Percentiles rank a stretch among this genome's conserved stretches.
Evolutionary conservation across 345 rosid species (phyloP).

Genomic region (Camelina neglecta): DNA sequence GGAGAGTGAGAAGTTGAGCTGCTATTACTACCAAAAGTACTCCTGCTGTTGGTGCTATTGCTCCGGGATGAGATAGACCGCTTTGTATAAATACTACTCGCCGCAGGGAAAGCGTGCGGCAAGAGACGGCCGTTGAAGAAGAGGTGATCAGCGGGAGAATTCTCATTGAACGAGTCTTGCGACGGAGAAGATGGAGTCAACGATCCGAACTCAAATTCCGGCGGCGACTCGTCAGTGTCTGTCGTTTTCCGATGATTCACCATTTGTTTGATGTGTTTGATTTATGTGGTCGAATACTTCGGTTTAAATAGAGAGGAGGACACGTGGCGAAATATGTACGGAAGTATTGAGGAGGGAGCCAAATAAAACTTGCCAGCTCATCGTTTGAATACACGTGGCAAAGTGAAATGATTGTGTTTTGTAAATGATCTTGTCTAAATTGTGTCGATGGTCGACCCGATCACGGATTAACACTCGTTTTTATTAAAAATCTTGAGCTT

Average conservation of each 20-base stretch:
- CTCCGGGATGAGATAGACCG: conserved; percentile 63
- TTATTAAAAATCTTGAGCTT: neutral
- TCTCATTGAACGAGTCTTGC: conserved; percentile 50
- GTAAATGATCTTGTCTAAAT: conserved; percentile 41
- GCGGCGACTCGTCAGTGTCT: conserved; percentile 33
- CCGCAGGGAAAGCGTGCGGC: conserved; percentile 71
- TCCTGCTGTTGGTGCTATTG: conserved; percentile 71
- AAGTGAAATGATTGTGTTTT: conserved; percentile 36
- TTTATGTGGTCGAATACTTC: conserved; percentile 14
- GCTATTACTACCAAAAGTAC: conserved; percentile 56
- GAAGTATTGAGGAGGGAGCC: neutral
- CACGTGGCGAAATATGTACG: conserved; percentile 33
- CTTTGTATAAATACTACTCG: conserved; percentile 7
- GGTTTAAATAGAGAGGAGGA: conserved; percentile 38
- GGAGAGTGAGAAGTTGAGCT: conserved; percentile 48
- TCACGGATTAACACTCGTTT: conserved; percentile 1
- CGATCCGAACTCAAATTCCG: conserved; percentile 73
- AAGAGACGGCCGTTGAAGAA: conserved; percentile 81
- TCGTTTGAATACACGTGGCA: conserved; percentile 22
- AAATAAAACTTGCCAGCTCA: conserved; percentile 16
- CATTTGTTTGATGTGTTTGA: conserved; percentile 2
- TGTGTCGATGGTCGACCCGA: conserved; percentile 21
- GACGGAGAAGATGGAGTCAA: conserved; percentile 65
- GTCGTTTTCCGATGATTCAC: conserved; percentile 47
- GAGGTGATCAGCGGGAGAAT: conserved; percentile 84